Conservation (phyloP, 768 basidiomycete species). For the Mrakia gelida region DNA sequence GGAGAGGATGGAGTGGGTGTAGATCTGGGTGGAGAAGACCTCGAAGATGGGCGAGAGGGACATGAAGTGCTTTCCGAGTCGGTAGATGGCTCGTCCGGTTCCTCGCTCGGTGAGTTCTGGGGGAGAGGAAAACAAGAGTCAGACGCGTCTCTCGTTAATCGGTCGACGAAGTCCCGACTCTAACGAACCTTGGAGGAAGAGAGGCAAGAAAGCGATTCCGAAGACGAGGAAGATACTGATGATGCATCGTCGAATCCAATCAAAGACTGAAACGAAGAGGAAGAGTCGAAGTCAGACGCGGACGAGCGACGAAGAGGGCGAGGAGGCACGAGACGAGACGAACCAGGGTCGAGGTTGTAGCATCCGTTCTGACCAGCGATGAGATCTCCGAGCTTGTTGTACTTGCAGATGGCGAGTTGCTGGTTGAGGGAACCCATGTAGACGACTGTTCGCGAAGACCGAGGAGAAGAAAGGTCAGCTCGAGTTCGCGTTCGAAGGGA, state of each 20-base stretch:
- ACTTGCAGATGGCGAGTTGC: slow-evolving; percentile 71
- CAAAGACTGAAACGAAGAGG: slow-evolving; percentile 55
- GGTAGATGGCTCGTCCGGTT: slow-evolving; percentile 81
- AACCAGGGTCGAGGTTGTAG: slow-evolving; percentile 75
- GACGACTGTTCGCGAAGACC: slow-evolving; percentile 58
- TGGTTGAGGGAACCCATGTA: slow-evolving; percentile 90
- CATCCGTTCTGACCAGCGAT: slow-evolving; percentile 78
- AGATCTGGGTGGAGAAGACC: slow-evolving; percentile 96
- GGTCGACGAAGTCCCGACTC: not conserved
- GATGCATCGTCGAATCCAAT: slow-evolving; percentile 94
- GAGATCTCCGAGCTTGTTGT: slow-evolving; percentile 66
- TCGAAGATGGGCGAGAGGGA: slow-evolving; percentile 95
- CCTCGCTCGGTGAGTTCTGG: slow-evolving; percentile 93
- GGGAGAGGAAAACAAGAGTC: slow-evolving; percentile 35
- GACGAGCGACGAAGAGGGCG: too few relatives aligned
- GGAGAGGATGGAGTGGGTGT: slow-evolving; percentile 93
- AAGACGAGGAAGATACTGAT: slow-evolving; percentile 98
- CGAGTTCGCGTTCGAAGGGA: slow-evolving; percentile 9
- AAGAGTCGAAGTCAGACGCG: too few relatives aligned
- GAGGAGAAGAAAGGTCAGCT: slow-evolving; percentile 34
- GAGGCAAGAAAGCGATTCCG: slow-evolving; percentile 89
- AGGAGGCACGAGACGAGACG: too few relatives aligned
- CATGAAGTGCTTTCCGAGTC: slow-evolving; percentile 86
- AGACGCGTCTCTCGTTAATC: not conserved
- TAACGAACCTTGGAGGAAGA: slow-evolving; percentile 83